Evolutionary conservation across 164 flowering plant genomes (phyloP).

Genomic region (Litsea cubeba): DNA sequence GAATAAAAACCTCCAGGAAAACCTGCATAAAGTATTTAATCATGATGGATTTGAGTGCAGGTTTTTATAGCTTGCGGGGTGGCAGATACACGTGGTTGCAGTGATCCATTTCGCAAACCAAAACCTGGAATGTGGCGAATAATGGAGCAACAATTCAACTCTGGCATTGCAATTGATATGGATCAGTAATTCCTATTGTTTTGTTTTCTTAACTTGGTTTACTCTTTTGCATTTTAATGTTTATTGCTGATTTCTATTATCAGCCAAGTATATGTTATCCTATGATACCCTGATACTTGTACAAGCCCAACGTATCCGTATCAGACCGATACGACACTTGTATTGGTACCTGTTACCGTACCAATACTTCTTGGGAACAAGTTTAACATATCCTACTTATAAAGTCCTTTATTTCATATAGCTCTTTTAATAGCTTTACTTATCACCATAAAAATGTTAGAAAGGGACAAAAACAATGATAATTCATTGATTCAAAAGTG

Average conservation of each 20-base stretch:
- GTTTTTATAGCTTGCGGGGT: slow-evolving; percentile 91
- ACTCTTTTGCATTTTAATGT: not conserved
- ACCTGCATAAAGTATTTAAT: not conserved
- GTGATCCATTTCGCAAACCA: slow-evolving; percentile 77
- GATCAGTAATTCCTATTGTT: slow-evolving; percentile 47
- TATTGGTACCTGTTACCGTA: no score
- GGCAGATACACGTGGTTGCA: slow-evolving; percentile 32
- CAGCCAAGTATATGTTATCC: not conserved
- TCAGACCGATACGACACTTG: no score
- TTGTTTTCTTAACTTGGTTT: slow-evolving; percentile 5
- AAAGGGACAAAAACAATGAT: no score
- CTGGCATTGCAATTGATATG: slow-evolving; percentile 74
- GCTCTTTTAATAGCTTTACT: no score
- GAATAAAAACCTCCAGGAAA: not conserved
- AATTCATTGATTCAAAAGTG: no score
- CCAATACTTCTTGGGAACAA: no score
- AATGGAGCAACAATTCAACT: slow-evolving; percentile 81
- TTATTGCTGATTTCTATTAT: not conserved
- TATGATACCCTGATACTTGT: no score
- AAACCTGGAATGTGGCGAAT: slow-evolving; percentile 89
- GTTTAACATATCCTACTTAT: no score
- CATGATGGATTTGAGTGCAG: slow-evolving; percentile 32
- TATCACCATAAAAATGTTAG: no score
- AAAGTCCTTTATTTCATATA: no score
- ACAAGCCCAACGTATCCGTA: no score